Base-by-base conservation (phyloP, 345 rosid species). In the Linum tenue region DNA sequence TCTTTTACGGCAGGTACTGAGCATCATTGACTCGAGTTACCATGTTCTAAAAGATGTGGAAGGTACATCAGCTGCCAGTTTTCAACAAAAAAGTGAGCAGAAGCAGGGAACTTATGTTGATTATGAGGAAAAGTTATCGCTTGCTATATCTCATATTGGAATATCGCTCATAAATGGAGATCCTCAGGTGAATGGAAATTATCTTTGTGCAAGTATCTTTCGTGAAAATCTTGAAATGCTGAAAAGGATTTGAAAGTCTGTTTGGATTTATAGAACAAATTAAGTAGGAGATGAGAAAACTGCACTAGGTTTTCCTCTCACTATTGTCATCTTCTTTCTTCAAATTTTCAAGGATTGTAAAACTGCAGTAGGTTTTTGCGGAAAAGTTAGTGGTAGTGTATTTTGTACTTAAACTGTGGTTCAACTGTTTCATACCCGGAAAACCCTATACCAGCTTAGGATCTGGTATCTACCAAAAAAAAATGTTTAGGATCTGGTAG, bases 11-110 rank as follows among this genome's bases (percentile, higher is more conserved):
- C 82, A 89, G 98, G 97, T 92, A 65, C 83, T 89, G 56, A 79
- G 85, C 66, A 80, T 92, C 70, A 77, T 89, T 17, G 97, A 89
- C 78, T 87, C 97, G 42, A 85, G 86, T 75, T 82, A 79, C 75
- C 97, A 92, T 79, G 62, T 77, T 65, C 48, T 73, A 74, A 81
- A 84, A 68, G 86, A 84, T 70, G 36, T 64, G 64, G 80, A 75
- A 69, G 83, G 74, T 73, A 70, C 61, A 66, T 50, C 74, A 67
- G 40, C 67, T 55, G 61, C 72, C 55, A 72, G 53, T 55, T 65
- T 76, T 72, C 71, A 42, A 61, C 79, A 67, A 73, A 82, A 80
- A 66, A 76, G 74, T 57, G 82, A 79, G 73, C 78, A 69, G 70
- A 80, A 82, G 70, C 82, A 70, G 53, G 80, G 83, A 55, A 72